A percentile compares a stretch with the other conserved stretches of the same genome.
These are phyloP conservation scores for Leccinum rimulosum DNA, from an alignment of 768 basidiomycete species.

Conservation along the genomic window DNA sequence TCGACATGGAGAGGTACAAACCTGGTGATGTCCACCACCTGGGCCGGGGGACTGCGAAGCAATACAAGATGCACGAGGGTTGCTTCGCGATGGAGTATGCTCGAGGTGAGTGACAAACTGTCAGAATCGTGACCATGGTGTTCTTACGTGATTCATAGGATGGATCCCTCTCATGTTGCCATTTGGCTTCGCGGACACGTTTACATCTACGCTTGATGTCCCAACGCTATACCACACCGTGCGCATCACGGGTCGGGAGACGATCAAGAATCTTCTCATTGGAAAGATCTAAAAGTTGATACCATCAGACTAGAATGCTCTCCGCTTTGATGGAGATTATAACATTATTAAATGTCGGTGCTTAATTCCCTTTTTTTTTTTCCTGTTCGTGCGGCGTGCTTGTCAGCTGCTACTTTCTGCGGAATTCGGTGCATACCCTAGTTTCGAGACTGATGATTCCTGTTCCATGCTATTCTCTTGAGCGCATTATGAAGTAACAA, in stretches of 20 bases:
- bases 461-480: background rate
- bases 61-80: constrained; percentile 97
- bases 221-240: constrained; percentile 77
- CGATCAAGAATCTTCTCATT: constrained; percentile 72
- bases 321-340: constrained; percentile 1
- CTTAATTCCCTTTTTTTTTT: background rate
- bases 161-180: constrained; percentile 98
- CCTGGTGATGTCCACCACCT: constrained; percentile 85
- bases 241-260: constrained; percentile 79
- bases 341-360: background rate
- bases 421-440: background rate
- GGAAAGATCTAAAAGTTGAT: constrained; percentile 69
- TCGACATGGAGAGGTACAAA: constrained; percentile 83
- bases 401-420: background rate
- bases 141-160: constrained; percentile 45
- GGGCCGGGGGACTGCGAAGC: constrained; percentile 81
- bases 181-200: constrained; percentile 83
- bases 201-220: constrained; percentile 88
- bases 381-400: background rate
- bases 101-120: constrained; percentile 52
- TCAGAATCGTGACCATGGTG: background rate
- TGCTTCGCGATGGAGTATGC: constrained; percentile 97
- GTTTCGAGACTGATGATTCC: background rate
- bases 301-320: background rate
- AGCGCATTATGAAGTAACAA: background rate